A percentile compares a stretch with the other conserved stretches of the same genome.
phyloP scores from a whole-genome alignment of 805 yeast species.

The Zygoascus tannicola region DNA sequence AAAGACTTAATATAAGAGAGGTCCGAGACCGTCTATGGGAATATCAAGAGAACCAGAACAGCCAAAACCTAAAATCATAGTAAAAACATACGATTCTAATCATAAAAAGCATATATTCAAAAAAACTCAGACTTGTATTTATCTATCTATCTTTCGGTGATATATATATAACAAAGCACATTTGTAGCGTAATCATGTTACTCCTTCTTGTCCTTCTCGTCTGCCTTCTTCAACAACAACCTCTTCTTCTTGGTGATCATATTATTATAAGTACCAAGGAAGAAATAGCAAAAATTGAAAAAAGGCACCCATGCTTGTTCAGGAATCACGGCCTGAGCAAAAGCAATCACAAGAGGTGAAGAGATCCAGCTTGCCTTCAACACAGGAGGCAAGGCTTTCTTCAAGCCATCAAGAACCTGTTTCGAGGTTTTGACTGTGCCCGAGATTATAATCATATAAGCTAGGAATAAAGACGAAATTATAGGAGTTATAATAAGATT shows the following conservation, averaged over 20 bases:
- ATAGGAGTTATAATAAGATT: constrained; percentile 29
- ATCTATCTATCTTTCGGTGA: background rate
- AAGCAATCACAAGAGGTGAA: constrained; percentile 29
- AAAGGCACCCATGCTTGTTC: constrained; percentile 33
- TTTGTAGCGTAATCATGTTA: constrained; percentile 1
- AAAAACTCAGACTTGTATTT: background rate
- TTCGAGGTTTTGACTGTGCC: constrained; percentile 25
- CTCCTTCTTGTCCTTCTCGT: constrained; percentile 6
- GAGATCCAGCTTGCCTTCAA: constrained; percentile 29
- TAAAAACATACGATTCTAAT: background rate
- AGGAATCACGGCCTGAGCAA: constrained; percentile 32
- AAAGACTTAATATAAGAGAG: constrained; percentile 8
- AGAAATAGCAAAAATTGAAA: constrained; percentile 30
- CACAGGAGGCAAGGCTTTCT: constrained; percentile 26
- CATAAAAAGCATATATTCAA: background rate
- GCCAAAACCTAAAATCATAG: background rate
- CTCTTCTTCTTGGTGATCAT: constrained; percentile 25
- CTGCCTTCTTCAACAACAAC: constrained; percentile 4
- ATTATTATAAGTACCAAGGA: constrained; percentile 32
- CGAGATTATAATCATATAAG: constrained; percentile 30
- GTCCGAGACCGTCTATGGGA: background rate
- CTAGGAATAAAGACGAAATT: constrained; percentile 23
- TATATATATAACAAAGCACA: too few relatives aligned
- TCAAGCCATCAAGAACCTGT: constrained; percentile 25
- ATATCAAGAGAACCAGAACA: background rate